Evolutionary conservation across 1,284 basidiomycete species (phyloP), one percentile per base, ranked within the genome.

Genomic region (Megacollybia platyphylla): DNA sequence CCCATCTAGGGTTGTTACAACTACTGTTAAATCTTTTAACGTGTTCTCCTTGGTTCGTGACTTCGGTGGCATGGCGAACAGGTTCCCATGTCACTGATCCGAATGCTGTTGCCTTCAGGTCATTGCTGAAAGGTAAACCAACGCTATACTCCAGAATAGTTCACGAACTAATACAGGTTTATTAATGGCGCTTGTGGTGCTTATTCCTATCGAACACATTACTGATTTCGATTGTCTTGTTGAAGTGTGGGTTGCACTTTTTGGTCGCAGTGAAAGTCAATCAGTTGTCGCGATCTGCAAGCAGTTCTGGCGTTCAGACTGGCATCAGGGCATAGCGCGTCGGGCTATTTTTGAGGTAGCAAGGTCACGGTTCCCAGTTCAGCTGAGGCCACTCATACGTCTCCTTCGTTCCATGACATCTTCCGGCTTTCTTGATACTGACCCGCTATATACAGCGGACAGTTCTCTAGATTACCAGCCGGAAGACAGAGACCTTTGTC

Each of bases 41-140:
- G 2, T 62, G 64, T 4, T 84, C 81, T 0, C 80, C 85, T 2
- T 55, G 87, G 7, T 85, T 87, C 48, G 79, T 84, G n/a, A 79
- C 81, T 3, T 65, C 80, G 7, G 57, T 72, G 10, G 79, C 83
- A 2, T 79, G 76, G 72, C 75, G 67, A 44, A 70, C 68, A 4
- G 77, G 73, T 1, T 83, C 82, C 5, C 70, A 75, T 2, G 63
- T 88, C 13, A 78, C 79, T 5, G 84, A 87, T 48, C 77, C 87
- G 0, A 90, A 90, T 51, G 77, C 83, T 0, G 73, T 87, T 20
- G 86, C 85, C 2, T 89, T 81, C 58, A 76, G 88, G 26, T 83
- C 87, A 15, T 78, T 91, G 11, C 54, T 91, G 45, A 91, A 91
- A 71, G 86, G 89, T 84, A 39, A 26, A 61, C 54, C 0, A 27